These are phyloP conservation scores for Picea sitchensis DNA, from an alignment of 75 land plant species.

Conservation along the genomic window DNA sequence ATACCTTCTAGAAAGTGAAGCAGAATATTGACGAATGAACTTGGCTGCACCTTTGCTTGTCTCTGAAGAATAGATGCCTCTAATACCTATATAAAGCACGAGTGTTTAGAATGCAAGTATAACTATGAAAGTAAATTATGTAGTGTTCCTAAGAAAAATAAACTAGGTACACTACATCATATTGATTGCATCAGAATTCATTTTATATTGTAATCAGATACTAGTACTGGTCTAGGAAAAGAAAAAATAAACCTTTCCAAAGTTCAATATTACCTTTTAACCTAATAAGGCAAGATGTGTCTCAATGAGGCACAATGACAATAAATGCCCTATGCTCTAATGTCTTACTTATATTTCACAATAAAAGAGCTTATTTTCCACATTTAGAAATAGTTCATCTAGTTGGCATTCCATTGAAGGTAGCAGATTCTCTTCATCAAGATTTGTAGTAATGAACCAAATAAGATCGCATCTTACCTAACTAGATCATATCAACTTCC, in stretches of 20 bases:
- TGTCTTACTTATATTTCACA: not conserved
- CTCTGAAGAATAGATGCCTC: slow-evolving; percentile 68
- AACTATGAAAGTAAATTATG: not conserved
- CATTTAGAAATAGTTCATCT: no score
- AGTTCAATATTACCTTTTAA: not conserved
- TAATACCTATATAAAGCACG: slow-evolving; percentile 40
- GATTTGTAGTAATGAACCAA: no score
- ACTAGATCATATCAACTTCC: not conserved
- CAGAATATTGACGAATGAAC: slow-evolving; percentile 41
- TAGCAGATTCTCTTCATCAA: no score
- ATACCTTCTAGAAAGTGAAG: slow-evolving; percentile 39
- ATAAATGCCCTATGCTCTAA: not conserved
- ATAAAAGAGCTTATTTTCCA: not conserved
- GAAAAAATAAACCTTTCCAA: not conserved
- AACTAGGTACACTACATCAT: not conserved
- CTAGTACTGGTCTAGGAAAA: not conserved
- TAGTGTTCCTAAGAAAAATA: not conserved
- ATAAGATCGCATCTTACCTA: not conserved
- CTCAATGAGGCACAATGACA: not conserved
- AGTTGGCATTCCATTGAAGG: no score
- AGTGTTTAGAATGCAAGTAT: not conserved
- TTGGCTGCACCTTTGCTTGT: slow-evolving; percentile 54
- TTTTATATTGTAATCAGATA: not conserved
- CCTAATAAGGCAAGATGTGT: not conserved
- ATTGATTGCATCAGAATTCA: not conserved